Base-by-base conservation (phyloP, 176 grass and related monocot genomes). In the Dactylis glomerata region DNA sequence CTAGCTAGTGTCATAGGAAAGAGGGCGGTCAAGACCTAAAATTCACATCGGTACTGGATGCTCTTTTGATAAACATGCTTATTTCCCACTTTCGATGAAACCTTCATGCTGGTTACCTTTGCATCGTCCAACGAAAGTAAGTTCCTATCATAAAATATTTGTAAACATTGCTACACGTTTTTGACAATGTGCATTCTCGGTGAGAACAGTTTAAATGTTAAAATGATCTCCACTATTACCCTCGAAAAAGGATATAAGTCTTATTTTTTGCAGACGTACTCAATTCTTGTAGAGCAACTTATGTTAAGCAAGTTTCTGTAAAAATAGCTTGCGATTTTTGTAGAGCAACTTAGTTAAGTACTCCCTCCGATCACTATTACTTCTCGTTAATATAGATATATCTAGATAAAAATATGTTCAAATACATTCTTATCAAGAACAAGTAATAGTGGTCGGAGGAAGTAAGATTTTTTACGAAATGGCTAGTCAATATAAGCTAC, bases 1-100 rank as follows among this genome's bases (percentile, higher is more conserved):
- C n/a, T n/a, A n/a, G n/a, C n/a, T n/a, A n/a, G 26, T 20, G 4
- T 41, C 52, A 52, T 30, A 44, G 68, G 20, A 6, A 33, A 73
- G 52, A 59, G 68, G 67, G 36, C 73, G 51, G 20, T 32, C 22
- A 31, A 44, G 66, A 3, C 64, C 5, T 27, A 80, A 64, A 42
- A 7, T 31, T 3, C 32, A 71, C 7, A 70, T 23, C 8, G 20
- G 36, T 44, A 26, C 77, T 68, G 36, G 82, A 76, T 81, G 69
- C 75, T 40, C 62, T 69, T 69, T 5, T 77, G 83, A 70, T 33
- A 30, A 49, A 65, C 63, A 24, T 69, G 75, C 56, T 14, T 33
- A 22, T 78, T 52, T 37, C 1, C 0, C 46, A 40, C 31, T 81
- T 54, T 34, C 30, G n/a, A 37, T 24, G 31, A 9, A 52, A 9